Percentiles rank a stretch among this genome's conserved stretches.
Conservation (phyloP, 768 basidiomycete species). For the Pleurotus sapidus region DNA sequence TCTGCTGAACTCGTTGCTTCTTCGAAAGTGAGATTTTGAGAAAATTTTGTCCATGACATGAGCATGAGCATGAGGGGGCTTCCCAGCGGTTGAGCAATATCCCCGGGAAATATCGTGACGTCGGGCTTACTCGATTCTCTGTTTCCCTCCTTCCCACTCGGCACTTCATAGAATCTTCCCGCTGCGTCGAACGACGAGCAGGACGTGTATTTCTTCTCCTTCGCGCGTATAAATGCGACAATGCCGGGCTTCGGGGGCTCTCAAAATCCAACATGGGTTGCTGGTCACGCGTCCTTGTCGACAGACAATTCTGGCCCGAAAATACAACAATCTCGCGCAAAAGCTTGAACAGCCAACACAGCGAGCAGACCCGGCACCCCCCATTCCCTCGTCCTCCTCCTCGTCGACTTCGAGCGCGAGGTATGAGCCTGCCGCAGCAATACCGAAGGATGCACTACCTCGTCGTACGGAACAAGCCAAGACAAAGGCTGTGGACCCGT, state of each 20-base stretch:
- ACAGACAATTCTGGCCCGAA: slow-evolving; percentile 20
- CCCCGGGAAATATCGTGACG: slow-evolving; percentile 8
- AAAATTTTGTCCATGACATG: no score
- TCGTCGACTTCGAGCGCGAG: slow-evolving; percentile 4
- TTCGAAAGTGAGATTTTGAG: no score
- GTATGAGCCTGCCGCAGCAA: not conserved
- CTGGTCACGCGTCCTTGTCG: slow-evolving; percentile 5
- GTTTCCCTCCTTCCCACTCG: not conserved
- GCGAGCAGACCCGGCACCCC: slow-evolving; percentile 23
- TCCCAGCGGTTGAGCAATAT: not conserved
- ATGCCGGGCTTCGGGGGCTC: slow-evolving; percentile 3
- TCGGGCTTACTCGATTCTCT: not conserved
- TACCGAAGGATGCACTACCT: slow-evolving; percentile 18
- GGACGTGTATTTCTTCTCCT: not conserved
- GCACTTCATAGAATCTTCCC: not conserved
- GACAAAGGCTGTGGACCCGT: slow-evolving; percentile 48
- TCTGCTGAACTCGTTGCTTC: no score
- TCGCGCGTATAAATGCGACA: slow-evolving; percentile 5
- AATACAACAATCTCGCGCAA: slow-evolving; percentile 38
- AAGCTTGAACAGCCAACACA: slow-evolving; percentile 29
- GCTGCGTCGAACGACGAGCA: slow-evolving; percentile 5
- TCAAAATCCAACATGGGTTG: slow-evolving; percentile 4
- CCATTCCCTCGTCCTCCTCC: slow-evolving; percentile 9
- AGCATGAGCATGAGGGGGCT: no score
- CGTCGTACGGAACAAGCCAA: not conserved